phyloP scores from a whole-genome alignment of 768 basidiomycete genomes.

The Collybia sp. region DNA sequence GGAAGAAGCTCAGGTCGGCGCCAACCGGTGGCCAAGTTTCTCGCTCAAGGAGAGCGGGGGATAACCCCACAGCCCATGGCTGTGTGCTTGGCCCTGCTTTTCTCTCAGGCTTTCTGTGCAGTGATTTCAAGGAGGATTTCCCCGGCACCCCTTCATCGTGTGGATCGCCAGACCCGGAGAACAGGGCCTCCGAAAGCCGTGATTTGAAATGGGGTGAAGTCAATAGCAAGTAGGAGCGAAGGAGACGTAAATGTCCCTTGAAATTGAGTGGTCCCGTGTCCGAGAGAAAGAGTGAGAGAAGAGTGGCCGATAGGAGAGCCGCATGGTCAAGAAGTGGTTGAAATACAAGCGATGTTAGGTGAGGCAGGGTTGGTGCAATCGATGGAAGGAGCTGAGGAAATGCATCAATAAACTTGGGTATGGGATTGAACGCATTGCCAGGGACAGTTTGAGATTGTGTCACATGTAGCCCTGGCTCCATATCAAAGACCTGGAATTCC shows the following conservation, averaged over 20 bases:
- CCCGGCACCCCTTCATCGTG: slow-evolving; percentile 30
- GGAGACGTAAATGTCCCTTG: slow-evolving; percentile 57
- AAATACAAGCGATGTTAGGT: slow-evolving; percentile 61
- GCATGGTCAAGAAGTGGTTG: slow-evolving; percentile 57
- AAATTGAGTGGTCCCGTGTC: slow-evolving; percentile 63
- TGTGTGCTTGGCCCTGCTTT: slow-evolving; percentile 20
- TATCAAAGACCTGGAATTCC: slow-evolving; percentile 55
- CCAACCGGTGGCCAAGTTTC: slow-evolving; percentile 87
- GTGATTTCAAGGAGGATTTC: slow-evolving; percentile 26
- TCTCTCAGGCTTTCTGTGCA: slow-evolving; percentile 24
- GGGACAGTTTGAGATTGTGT: slow-evolving; percentile 14
- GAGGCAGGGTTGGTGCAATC: slow-evolving; percentile 58
- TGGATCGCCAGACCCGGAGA: slow-evolving; percentile 64
- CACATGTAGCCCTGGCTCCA: slow-evolving; percentile 52
- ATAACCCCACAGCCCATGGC: slow-evolving; percentile 69
- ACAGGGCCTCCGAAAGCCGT: slow-evolving; percentile 66
- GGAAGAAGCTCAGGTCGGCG: slow-evolving; percentile 75
- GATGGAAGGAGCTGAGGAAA: slow-evolving; percentile 61
- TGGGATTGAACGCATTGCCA: slow-evolving; percentile 2
- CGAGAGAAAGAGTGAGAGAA: slow-evolving; percentile 64
- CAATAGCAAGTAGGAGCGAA: slow-evolving; percentile 74
- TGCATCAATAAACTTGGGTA: slow-evolving; percentile 37
- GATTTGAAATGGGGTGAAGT: slow-evolving; percentile 70
- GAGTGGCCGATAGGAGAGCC: slow-evolving; percentile 57
- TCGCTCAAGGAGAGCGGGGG: slow-evolving; percentile 64